These are phyloP conservation scores for Pyrenophora graminea DNA, from an alignment of 2,329 filamentous ascomycete genomes.

Conservation along the genomic window DNA sequence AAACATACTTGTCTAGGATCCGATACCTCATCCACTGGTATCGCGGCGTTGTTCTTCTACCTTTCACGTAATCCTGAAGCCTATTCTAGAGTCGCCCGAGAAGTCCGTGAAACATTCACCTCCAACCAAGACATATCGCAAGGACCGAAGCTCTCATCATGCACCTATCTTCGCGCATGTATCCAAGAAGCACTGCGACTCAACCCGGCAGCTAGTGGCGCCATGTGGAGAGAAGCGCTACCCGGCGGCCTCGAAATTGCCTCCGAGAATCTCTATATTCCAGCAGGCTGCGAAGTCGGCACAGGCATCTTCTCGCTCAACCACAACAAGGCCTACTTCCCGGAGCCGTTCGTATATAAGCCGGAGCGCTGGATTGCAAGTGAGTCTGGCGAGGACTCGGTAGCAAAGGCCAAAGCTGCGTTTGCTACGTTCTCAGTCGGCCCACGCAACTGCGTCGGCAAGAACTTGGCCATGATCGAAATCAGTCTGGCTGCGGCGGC, in stretches of 20 bases:
- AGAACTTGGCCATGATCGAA: slow-evolving; percentile 25
- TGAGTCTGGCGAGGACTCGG: slow-evolving; percentile 11
- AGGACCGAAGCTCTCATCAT: slow-evolving; percentile 16
- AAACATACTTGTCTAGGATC: too few relatives aligned
- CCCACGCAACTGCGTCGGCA: slow-evolving; percentile 29
- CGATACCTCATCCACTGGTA: slow-evolving; percentile 41
- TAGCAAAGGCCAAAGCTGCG: slow-evolving; percentile 12
- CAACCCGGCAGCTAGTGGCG: slow-evolving; percentile 18
- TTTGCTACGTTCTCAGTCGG: slow-evolving; percentile 28
- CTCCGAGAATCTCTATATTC: slow-evolving; percentile 10
- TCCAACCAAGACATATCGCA: slow-evolving; percentile 19
- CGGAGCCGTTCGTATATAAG: slow-evolving; percentile 17
- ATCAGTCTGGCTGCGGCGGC: too few relatives aligned
- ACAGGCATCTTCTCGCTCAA: slow-evolving; percentile 21
- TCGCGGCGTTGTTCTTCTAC: slow-evolving; percentile 43
- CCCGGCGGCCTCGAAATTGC: slow-evolving; percentile 22
- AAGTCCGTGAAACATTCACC: slow-evolving; percentile 21
- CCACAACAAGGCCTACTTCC: slow-evolving; percentile 23
- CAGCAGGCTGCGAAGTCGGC: slow-evolving; percentile 22
- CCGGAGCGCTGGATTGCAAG: slow-evolving; percentile 26
- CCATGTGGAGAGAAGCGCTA: slow-evolving; percentile 19
- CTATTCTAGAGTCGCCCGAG: slow-evolving; percentile 17
- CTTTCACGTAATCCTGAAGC: slow-evolving; percentile 37
- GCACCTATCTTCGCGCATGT: slow-evolving; percentile 21
- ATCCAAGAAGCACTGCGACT: slow-evolving; percentile 25